These are phyloP conservation scores for Epichloe coenophiala DNA, from an alignment of 2,329 filamentous ascomycete species.

Conservation along the genomic window DNA sequence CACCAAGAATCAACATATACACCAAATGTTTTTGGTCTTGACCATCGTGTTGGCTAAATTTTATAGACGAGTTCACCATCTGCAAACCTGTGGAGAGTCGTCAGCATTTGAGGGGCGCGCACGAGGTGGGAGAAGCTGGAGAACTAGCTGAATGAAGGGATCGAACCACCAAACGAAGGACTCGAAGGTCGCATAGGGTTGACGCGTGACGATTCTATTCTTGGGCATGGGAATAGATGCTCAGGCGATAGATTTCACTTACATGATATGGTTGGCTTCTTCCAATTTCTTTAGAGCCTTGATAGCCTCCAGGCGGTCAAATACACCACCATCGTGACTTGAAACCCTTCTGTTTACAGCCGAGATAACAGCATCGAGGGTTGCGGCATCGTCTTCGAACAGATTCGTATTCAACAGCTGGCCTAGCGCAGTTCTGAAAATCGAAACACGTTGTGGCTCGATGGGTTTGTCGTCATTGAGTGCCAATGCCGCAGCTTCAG, in stretches of 20 bases:
- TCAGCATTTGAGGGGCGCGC: slow-evolving; percentile 8
- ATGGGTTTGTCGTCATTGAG: slow-evolving; percentile 36
- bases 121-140: too few species aligned
- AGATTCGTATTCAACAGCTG: slow-evolving; percentile 68
- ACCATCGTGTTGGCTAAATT: slow-evolving; percentile 30
- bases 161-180: neutral
- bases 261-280: slow-evolving; percentile 85
- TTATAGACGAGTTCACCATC: slow-evolving; percentile 57
- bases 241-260: slow-evolving; percentile 27
- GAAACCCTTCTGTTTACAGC: slow-evolving; percentile 66
- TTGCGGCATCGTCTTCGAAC: slow-evolving; percentile 78
- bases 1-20: neutral
- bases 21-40: neutral
- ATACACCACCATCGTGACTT: slow-evolving; percentile 39
- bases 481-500: slow-evolving; percentile 26
- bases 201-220: neutral
- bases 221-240: neutral
- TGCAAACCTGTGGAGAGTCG: slow-evolving; percentile 30
- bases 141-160: neutral
- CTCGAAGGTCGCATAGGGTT: neutral
- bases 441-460: slow-evolving; percentile 46
- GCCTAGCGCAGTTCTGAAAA: slow-evolving; percentile 72
- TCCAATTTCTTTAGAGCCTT: slow-evolving; percentile 70
- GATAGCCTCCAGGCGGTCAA: slow-evolving; percentile 58
- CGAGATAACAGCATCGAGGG: slow-evolving; percentile 58